Base-by-base conservation (phyloP, 2,329 filamentous ascomycete species). In the Emmonsiellopsis sp. region DNA sequence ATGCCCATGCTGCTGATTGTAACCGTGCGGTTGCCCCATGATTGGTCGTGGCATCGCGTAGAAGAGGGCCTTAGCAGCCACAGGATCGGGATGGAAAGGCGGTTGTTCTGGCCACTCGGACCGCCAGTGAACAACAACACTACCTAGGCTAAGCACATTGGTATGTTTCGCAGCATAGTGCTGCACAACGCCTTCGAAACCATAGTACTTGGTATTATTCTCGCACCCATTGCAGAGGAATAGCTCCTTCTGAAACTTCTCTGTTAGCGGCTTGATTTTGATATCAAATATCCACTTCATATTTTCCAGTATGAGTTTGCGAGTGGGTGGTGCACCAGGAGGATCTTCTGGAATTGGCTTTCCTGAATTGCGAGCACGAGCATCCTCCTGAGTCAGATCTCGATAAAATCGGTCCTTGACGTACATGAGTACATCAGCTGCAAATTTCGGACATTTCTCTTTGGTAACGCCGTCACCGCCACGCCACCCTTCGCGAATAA, bases 101-200 rank as follows among this genome's bases (percentile, higher is more conserved):
- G 85, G 79, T 32, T 80, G 73, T 59, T 83, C 80, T 42, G 88
- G 87, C 89, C 88, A 94, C 65, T 89, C 85, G 2, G 87, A 81
- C 65, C 84, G 82, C 89, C 88, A 94, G 62, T 86, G 77, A 13
- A 92, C 86, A 43, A 90, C 81, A 46, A 87, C 73, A 61, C 81
- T 89, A 48, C 86, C 87, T 53, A 79, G 68, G 65, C 85, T 89
- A 54, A 92, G 81, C 11, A 75, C 70, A 54, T 68, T 81, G 43
- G 87, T 90, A 65, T 93, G 89, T 67, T 92, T 93, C 41, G 87
- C 86, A 54, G 86, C 87, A 64, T 84, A 92, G 67, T 94, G 89
- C 65, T 93, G 88, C 45, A 92, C 80, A 31, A 92, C 81, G 7
- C 84, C 84, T 68, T 92, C 86, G 58, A 93, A 87, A 0, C 83